phyloP scores from a whole-genome alignment of 139 green algal species.

The Desmodesmus armatus region DNA sequence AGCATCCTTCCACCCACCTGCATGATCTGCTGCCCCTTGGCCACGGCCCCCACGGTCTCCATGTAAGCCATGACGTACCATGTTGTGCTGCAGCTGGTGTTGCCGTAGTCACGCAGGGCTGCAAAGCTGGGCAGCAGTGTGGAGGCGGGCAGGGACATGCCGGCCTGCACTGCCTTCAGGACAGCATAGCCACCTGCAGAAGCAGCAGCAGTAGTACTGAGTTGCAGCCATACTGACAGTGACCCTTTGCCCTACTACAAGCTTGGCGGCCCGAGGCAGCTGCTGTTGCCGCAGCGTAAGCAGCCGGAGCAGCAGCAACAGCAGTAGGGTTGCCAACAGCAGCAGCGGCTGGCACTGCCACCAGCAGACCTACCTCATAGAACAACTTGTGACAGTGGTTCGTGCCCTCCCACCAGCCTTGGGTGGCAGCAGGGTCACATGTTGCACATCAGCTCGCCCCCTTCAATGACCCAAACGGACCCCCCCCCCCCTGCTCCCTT shows the following conservation, averaged over 20 bases:
- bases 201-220: no score
- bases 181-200: slow-evolving; percentile 68
- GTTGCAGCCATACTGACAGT: no score
- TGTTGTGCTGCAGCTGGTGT: slow-evolving; percentile 62
- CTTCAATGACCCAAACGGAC: neutral
- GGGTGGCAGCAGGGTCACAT: no score
- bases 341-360: no score
- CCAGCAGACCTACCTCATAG: no score
- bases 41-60: slow-evolving; percentile 43
- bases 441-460: neutral
- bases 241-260: no score
- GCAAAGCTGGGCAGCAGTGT: slow-evolving; percentile 69
- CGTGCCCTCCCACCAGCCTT: no score
- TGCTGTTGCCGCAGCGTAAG: neutral
- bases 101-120: slow-evolving; percentile 65
- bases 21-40: slow-evolving; percentile 45
- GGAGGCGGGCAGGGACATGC: slow-evolving; percentile 51
- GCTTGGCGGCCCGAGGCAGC: neutral
- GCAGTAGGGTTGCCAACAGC: no score
- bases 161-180: slow-evolving; percentile 67
- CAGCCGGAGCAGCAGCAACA: no score
- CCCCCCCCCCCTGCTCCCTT: neutral
- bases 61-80: slow-evolving; percentile 54
- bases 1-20: no score
- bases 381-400: no score